These are phyloP conservation scores for Aspergillus nanangensis DNA, from an alignment of 495 filamentous ascomycete species.

Conservation along the genomic window DNA sequence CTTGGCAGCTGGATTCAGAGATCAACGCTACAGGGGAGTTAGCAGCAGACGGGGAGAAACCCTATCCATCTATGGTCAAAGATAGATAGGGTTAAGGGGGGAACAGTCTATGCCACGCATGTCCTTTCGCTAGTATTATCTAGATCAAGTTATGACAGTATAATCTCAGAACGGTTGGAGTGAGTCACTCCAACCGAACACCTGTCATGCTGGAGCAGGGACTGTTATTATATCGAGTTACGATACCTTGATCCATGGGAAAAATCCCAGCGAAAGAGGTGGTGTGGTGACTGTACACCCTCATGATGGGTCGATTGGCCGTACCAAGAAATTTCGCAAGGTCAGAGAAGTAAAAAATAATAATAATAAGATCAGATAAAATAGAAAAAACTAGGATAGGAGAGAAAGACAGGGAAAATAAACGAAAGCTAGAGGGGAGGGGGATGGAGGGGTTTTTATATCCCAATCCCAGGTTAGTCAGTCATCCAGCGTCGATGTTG, in stretches of 20 bases:
- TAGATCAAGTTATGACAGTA: conserved; percentile 76
- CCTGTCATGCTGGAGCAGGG: conserved; percentile 55
- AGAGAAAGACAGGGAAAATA: conserved; percentile 10
- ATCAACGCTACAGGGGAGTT: too few relatives aligned
- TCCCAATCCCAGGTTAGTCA: too few relatives aligned
- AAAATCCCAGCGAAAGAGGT: conserved; percentile 16
- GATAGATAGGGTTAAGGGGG: conserved; percentile 21
- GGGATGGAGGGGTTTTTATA: not conserved
- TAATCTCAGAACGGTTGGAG: conserved; percentile 55
- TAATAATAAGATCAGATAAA: too few relatives aligned
- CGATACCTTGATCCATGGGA: conserved; percentile 54
- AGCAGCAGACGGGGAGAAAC: conserved; percentile 15
- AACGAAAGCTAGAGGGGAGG: not conserved
- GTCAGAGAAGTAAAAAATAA: conserved; percentile 4
- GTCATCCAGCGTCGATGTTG: too few relatives aligned
- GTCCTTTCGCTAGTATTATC: conserved; percentile 82
- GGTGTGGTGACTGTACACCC: conserved; percentile 26
- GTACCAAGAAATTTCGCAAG: conserved; percentile 21
- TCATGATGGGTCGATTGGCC: conserved; percentile 36
- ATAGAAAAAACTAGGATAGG: not conserved
- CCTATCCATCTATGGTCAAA: conserved; percentile 7
- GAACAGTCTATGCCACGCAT: conserved; percentile 59
- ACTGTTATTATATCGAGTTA: conserved; percentile 47
- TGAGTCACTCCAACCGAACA: conserved; percentile 36
- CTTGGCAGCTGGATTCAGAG: too few relatives aligned